Evolutionary conservation across 2,329 filamentous ascomycete species (phyloP).

Genomic region (Sphaerostilbella broomeana): DNA sequence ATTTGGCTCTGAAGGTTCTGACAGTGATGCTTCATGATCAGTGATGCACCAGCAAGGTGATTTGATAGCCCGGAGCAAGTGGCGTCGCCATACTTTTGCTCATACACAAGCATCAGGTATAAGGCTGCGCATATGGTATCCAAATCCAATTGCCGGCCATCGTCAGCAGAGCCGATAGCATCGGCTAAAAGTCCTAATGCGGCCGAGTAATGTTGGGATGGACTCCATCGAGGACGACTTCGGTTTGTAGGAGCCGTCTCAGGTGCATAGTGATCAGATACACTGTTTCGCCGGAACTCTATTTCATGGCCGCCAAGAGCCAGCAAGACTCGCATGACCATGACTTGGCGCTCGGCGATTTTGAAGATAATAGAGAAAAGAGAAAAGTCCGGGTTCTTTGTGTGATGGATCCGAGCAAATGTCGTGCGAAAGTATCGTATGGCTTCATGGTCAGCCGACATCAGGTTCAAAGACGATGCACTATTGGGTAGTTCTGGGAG

Average conservation of each 20-base stretch:
- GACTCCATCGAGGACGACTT: slow-evolving; percentile 11
- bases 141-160: slow-evolving; percentile 20
- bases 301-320: slow-evolving; percentile 27
- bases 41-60: slow-evolving; percentile 27
- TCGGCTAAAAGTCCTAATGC: slow-evolving; percentile 28
- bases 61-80: slow-evolving; percentile 24
- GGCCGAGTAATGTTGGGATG: slow-evolving; percentile 25
- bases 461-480: slow-evolving; percentile 21
- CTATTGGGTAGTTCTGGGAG: slow-evolving; percentile 15
- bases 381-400: slow-evolving; percentile 31
- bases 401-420: slow-evolving; percentile 29
- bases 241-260: too few relatives aligned
- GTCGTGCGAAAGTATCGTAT: slow-evolving; percentile 31
- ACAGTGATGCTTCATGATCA: slow-evolving; percentile 24
- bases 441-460: slow-evolving; percentile 27
- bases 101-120: slow-evolving; percentile 32
- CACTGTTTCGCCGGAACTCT: slow-evolving; percentile 19
- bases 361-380: slow-evolving; percentile 30
- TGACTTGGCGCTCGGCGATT: slow-evolving; percentile 25
- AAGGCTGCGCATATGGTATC: slow-evolving; percentile 26
- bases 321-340: slow-evolving; percentile 32
- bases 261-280: not conserved
- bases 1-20: slow-evolving; percentile 11
- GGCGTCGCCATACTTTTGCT: slow-evolving; percentile 32
- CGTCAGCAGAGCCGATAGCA: slow-evolving; percentile 18